These are phyloP conservation scores for Alternaria conjuncta DNA, from an alignment of 2,329 filamentous ascomycete genomes.

Conservation along the genomic window DNA sequence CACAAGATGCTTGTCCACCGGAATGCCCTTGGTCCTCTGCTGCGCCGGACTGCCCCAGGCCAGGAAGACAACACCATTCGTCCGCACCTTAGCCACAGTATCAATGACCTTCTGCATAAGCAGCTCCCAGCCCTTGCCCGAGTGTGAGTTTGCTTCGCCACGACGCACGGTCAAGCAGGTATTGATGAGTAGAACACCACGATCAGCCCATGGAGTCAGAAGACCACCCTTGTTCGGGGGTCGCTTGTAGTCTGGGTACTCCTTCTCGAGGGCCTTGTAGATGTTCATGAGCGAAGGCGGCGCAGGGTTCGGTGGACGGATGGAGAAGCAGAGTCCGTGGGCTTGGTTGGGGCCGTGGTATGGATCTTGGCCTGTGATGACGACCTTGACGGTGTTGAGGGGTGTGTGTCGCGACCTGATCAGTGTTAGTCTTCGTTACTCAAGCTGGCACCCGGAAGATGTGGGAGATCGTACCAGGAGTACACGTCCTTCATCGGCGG, in stretches of 20 bases:
- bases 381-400: conserved; percentile 84
- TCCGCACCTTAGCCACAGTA: conserved; percentile 77
- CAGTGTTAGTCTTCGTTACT: conserved; percentile 4
- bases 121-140: conserved; percentile 86
- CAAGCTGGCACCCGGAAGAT: neutral
- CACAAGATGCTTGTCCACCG: conserved; percentile 77
- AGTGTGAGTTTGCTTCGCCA: conserved; percentile 85
- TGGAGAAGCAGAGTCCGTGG: conserved; percentile 94
- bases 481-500: conserved; percentile 90
- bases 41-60: conserved; percentile 91
- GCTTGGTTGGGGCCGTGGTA: conserved; percentile 97
- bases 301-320: conserved; percentile 84
- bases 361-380: conserved; percentile 94
- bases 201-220: conserved; percentile 91
- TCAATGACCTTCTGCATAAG: conserved; percentile 95
- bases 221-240: conserved; percentile 82
- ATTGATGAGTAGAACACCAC: conserved; percentile 91
- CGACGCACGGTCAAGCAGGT: conserved; percentile 93
- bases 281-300: conserved; percentile 94
- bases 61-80: conserved; percentile 87
- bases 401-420: conserved; percentile 91
- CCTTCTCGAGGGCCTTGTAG: conserved; percentile 84
- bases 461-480: conserved; percentile 72
- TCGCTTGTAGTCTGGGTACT: conserved; percentile 79
- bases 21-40: conserved; percentile 76